Conservation (phyloP, 2,329 filamentous ascomycete genomes). For the Alternaria brassicae region DNA sequence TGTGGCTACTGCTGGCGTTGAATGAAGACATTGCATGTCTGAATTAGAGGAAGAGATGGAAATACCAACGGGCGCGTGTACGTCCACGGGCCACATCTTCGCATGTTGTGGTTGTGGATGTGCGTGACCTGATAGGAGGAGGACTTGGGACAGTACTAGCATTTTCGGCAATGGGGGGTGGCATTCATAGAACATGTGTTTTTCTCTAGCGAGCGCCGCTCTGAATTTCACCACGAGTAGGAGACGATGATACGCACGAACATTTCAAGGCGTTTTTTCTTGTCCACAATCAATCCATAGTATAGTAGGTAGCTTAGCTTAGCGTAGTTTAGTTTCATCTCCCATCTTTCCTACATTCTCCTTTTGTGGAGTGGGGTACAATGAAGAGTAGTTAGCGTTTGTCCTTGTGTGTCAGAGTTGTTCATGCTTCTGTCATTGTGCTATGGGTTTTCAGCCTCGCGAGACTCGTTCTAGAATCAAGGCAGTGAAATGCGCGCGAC, state of each 20-base stretch:
- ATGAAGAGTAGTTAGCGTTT: background rate
- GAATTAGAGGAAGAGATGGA: slow-evolving; percentile 33
- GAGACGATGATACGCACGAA: background rate
- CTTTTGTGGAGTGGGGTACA: background rate
- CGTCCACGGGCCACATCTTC: no score
- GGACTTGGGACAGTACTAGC: background rate
- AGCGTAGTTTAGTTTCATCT: background rate
- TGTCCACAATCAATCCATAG: background rate
- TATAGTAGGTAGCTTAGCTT: background rate
- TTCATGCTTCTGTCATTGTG: background rate
- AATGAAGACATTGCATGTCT: slow-evolving; percentile 16
- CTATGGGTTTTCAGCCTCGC: no score
- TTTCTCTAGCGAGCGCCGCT: background rate
- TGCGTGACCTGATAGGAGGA: background rate
- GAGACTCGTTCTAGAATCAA: no score
- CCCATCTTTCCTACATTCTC: background rate
- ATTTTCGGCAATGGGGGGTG: background rate
- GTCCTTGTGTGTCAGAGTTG: background rate
- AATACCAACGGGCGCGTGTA: slow-evolving; percentile 25
- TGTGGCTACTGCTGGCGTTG: slow-evolving; percentile 35
- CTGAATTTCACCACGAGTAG: background rate
- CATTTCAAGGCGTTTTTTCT: background rate
- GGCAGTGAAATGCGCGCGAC: no score
- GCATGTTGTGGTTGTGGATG: background rate
- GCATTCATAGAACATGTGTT: background rate